Conservation (phyloP, 1,284 basidiomycete species). For the Trichosporon faecale region DNA sequence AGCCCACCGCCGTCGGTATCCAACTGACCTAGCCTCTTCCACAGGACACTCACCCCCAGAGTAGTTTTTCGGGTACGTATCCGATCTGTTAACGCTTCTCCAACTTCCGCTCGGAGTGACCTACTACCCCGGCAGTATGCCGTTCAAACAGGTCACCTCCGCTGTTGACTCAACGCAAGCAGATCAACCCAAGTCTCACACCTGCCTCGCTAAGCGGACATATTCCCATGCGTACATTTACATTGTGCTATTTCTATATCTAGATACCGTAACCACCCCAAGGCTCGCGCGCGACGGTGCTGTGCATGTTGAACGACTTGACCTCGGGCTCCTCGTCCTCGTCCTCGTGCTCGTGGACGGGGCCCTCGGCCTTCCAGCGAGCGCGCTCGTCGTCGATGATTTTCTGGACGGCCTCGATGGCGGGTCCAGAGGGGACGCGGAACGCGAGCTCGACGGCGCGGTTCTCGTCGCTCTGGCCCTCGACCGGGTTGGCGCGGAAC, state of each 20-base stretch:
- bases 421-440: slow-evolving; percentile 19
- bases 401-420: slow-evolving; percentile 17
- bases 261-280: slow-evolving; percentile 14
- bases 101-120: too few relatives aligned
- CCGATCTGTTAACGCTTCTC: too few relatives aligned
- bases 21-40: too few relatives aligned
- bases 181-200: too few relatives aligned
- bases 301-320: slow-evolving; percentile 14
- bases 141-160: too few relatives aligned
- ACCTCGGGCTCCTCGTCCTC: slow-evolving; percentile 15
- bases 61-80: too few relatives aligned
- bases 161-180: too few relatives aligned
- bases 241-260: background rate
- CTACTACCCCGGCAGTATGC: too few relatives aligned
- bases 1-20: too few relatives aligned
- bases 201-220: too few relatives aligned
- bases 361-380: slow-evolving; percentile 16
- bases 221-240: background rate
- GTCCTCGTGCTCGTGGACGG: background rate
- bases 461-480: slow-evolving; percentile 15
- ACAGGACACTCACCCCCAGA: too few relatives aligned
- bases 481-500: slow-evolving; percentile 29
- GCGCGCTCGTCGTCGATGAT: slow-evolving; percentile 21
- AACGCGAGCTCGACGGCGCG: slow-evolving; percentile 23
- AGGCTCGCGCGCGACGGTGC: slow-evolving; percentile 7